Evolutionary conservation across 441 rosid genomes (phyloP).

Genomic region (Erodium trifolium): DNA sequence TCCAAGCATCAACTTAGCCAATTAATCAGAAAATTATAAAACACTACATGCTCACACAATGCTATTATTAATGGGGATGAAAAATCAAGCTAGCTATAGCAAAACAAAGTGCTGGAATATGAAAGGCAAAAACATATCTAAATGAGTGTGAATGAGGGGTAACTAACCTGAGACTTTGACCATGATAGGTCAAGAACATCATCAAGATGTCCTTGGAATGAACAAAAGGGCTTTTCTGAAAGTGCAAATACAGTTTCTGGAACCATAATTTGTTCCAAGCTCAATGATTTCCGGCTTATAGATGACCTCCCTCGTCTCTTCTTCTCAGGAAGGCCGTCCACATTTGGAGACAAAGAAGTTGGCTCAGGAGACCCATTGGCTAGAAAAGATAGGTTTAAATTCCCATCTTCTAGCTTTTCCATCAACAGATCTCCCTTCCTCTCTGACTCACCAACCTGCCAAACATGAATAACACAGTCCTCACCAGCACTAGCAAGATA

Average conservation of each 20-base stretch:
- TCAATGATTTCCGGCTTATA: slow-evolving; percentile 63
- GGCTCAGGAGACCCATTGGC: slow-evolving; percentile 57
- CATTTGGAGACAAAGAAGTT: slow-evolving; percentile 32
- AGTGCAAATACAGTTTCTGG: slow-evolving; percentile 58
- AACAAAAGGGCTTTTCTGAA: slow-evolving; percentile 53
- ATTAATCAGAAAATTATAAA: background rate
- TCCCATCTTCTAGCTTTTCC: slow-evolving; percentile 67
- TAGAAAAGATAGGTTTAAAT: slow-evolving; percentile 34
- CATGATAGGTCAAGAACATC: slow-evolving; percentile 70
- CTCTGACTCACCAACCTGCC: slow-evolving; percentile 56
- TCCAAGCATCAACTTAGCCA: background rate
- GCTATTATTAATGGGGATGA: background rate
- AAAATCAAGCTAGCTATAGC: background rate
- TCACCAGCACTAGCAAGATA: slow-evolving; percentile 77
- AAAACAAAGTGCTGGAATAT: background rate
- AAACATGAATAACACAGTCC: slow-evolving; percentile 57
- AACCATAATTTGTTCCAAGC: slow-evolving; percentile 42
- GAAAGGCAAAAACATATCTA: background rate
- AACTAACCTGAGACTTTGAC: slow-evolving; percentile 63
- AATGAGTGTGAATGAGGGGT: background rate
- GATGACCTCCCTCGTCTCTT: slow-evolving; percentile 57
- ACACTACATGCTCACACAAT: too few species aligned
- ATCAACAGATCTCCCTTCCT: slow-evolving; percentile 64
- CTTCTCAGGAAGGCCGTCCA: slow-evolving; percentile 31
- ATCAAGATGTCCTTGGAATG: slow-evolving; percentile 50